Evolutionary conservation across 495 filamentous ascomycete species (phyloP).

Genomic region (Trypethelium eluteriae): DNA sequence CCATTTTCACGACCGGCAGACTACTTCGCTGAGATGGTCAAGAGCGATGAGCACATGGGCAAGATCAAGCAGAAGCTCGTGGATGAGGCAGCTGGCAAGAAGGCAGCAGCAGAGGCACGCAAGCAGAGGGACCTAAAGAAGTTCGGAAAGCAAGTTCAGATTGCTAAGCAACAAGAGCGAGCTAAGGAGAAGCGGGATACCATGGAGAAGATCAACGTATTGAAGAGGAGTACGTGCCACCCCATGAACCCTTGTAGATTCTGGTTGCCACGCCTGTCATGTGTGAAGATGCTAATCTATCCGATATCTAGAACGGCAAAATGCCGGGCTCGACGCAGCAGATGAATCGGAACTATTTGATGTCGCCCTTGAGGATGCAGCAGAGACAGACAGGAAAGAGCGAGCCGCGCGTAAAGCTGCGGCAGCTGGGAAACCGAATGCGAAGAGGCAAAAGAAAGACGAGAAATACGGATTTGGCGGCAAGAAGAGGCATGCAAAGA

Average conservation of each 20-base stretch:
- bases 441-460: slow-evolving; percentile 87
- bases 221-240: slow-evolving; percentile 77
- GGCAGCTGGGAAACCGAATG: slow-evolving; percentile 28
- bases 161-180: slow-evolving; percentile 89
- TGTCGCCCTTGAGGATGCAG: slow-evolving; percentile 77
- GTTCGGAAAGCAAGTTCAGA: slow-evolving; percentile 97
- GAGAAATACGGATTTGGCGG: slow-evolving; percentile 89
- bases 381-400: slow-evolving; percentile 37
- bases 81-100: slow-evolving; percentile 85
- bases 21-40: slow-evolving; percentile 98
- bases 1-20: slow-evolving; percentile 82
- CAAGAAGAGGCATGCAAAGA: slow-evolving; percentile 85
- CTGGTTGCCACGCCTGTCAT: too few relatives aligned
- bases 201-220: slow-evolving; percentile 80
- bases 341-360: slow-evolving; percentile 89
- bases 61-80: slow-evolving; percentile 88
- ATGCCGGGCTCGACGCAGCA: slow-evolving; percentile 49
- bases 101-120: slow-evolving; percentile 83
- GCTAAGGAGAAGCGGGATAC: slow-evolving; percentile 83
- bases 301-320: slow-evolving; percentile 64
- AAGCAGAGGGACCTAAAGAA: slow-evolving; percentile 94
- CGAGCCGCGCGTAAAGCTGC: slow-evolving; percentile 42
- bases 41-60: slow-evolving; percentile 96
- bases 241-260: neutral
- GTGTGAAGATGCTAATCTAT: slow-evolving; percentile 23